phyloP scores from a whole-genome alignment of 1,284 basidiomycete genomes.

The Pulveroboletus sp. region DNA sequence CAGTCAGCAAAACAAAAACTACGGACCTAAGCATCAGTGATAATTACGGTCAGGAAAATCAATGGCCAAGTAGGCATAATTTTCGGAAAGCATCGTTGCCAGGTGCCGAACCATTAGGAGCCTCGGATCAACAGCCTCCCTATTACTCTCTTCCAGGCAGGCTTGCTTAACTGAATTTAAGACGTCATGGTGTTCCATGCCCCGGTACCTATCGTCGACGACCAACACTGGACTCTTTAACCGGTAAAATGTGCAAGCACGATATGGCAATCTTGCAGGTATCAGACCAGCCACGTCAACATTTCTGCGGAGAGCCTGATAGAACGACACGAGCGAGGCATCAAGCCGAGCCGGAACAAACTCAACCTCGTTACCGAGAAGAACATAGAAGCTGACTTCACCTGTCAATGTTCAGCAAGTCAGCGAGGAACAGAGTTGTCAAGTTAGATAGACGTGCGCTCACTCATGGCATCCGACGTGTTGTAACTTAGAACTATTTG shows the following conservation, averaged over 20 bases:
- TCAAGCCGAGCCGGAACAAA: background rate
- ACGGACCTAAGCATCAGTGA: background rate
- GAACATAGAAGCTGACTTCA: background rate
- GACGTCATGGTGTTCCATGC: background rate
- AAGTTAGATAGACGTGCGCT: too few species aligned
- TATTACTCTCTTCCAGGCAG: background rate
- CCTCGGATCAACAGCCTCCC: fast-evolving
- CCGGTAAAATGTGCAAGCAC: background rate
- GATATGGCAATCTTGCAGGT: background rate
- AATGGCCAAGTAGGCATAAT: background rate
- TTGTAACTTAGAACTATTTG: too few species aligned
- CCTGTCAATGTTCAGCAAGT: background rate
- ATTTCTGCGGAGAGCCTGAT: background rate
- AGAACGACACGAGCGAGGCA: background rate
- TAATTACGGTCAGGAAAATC: background rate
- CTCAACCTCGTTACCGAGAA: background rate
- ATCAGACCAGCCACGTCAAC: background rate
- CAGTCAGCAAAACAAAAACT: background rate
- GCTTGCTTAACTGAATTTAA: background rate
- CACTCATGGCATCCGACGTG: too few species aligned
- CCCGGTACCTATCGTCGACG: background rate
- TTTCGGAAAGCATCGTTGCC: fast-evolving
- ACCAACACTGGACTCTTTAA: background rate
- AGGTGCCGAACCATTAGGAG: background rate
- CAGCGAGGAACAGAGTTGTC: too few species aligned